These are phyloP conservation scores for Verruconis gallopava DNA, from an alignment of 2,329 filamentous ascomycete genomes.

Conservation along the genomic window DNA sequence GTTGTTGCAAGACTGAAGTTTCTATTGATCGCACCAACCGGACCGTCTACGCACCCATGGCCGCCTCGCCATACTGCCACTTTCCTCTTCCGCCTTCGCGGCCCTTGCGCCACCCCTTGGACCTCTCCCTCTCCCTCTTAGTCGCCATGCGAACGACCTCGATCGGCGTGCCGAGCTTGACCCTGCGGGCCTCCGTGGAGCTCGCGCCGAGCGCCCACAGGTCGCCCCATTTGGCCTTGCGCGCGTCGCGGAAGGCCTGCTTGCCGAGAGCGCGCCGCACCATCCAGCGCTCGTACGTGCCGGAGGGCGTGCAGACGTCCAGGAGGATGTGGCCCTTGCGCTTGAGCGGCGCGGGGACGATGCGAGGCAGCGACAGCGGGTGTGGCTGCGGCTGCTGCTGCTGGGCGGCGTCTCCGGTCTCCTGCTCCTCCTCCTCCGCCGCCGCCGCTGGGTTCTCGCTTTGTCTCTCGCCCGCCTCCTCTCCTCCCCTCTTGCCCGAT, in stretches of 20 bases:
- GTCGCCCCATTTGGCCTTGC: conserved; percentile 85
- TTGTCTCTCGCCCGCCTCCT: conserved; percentile 12
- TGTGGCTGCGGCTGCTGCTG: conserved; percentile 3
- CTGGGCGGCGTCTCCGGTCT: background rate
- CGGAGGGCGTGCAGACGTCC: conserved; percentile 79
- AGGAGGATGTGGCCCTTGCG: conserved; percentile 76
- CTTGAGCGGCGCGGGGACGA: conserved; percentile 72
- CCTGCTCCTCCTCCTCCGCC: background rate
- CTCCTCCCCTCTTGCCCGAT: conserved; percentile 15
- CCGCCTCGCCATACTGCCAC: background rate
- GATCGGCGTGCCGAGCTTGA: background rate
- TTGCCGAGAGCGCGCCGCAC: conserved; percentile 61
- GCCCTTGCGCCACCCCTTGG: background rate
- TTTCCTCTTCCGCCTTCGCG: background rate
- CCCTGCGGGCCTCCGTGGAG: background rate
- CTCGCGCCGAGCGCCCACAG: conserved; percentile 70
- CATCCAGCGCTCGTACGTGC: conserved; percentile 83
- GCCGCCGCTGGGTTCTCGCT: background rate
- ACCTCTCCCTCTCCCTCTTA: background rate
- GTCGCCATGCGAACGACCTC: conserved; percentile 1
- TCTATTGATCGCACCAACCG: too few relatives aligned
- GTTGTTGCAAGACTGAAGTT: too few relatives aligned
- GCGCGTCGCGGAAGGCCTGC: conserved; percentile 79
- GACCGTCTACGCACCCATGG: conserved; percentile 1
- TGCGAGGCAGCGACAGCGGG: conserved; percentile 61